phyloP scores from a whole-genome alignment of 257 asterid genomes.

The Forsythia viridissima region DNA sequence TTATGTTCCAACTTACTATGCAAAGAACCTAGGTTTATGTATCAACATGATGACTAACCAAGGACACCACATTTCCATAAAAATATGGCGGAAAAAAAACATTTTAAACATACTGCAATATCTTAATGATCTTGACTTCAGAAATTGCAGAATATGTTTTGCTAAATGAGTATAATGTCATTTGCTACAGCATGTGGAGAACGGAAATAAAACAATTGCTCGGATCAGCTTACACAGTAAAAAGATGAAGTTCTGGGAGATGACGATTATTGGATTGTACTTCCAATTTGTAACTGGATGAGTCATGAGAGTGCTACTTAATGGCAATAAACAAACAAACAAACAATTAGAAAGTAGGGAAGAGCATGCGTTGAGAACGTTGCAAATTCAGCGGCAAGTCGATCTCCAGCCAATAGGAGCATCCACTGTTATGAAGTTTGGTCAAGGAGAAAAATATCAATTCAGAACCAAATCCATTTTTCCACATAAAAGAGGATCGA shows the following conservation, averaged over 20 bases:
- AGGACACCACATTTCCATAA: not conserved
- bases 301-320: not conserved
- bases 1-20: slow-evolving; percentile 8
- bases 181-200: not conserved
- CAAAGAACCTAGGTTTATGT: not conserved
- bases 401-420: not conserved
- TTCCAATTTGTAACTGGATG: not conserved
- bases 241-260: not conserved
- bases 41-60: slow-evolving; percentile 10
- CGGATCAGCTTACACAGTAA: not conserved
- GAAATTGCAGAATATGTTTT: not conserved
- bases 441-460: slow-evolving; percentile 11
- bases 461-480: slow-evolving; percentile 1
- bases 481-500: not conserved
- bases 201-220: not conserved
- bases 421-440: not conserved
- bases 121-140: slow-evolving; percentile 8
- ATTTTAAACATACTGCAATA: not conserved
- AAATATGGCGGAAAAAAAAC: slow-evolving; percentile 7
- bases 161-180: not conserved
- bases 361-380: not conserved
- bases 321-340: slow-evolving; percentile 8
- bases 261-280: not conserved
- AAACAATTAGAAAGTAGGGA: not conserved
- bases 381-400: slow-evolving; percentile 13